These are phyloP conservation scores for Paraphysoderma sedebokerense DNA, from an alignment of 371 early-diverging fungal species.

Conservation along the genomic window DNA sequence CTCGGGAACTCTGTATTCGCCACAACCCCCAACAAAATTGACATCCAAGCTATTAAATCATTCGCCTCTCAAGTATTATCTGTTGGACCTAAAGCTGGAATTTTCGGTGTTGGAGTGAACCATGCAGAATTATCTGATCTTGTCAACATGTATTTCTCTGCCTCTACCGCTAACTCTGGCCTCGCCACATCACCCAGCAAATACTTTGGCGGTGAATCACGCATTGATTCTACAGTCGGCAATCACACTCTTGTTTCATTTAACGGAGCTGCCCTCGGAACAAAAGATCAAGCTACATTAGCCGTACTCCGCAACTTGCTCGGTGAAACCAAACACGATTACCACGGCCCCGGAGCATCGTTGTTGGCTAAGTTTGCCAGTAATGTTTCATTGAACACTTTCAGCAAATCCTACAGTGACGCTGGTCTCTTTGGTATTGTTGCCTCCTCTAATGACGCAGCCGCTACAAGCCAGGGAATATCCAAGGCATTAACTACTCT, in stretches of 20 bases:
- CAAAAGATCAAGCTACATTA: slow-evolving; percentile 49
- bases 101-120: slow-evolving; percentile 73
- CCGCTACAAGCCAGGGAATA: slow-evolving; percentile 29
- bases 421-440: slow-evolving; percentile 82
- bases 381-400: slow-evolving; percentile 35
- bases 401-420: slow-evolving; percentile 78
- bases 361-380: slow-evolving; percentile 41
- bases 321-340: slow-evolving; percentile 42
- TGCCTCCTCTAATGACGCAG: slow-evolving; percentile 31
- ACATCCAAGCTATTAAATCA: slow-evolving; percentile 41
- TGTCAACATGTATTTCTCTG: slow-evolving; percentile 34
- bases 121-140: slow-evolving; percentile 42
- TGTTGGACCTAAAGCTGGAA: slow-evolving; percentile 53
- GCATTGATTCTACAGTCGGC: slow-evolving; percentile 37
- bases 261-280: slow-evolving; percentile 42
- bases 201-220: slow-evolving; percentile 68
- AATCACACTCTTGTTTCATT: slow-evolving; percentile 65
- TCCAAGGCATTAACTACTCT: slow-evolving; percentile 52
- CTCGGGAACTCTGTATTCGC: slow-evolving; percentile 90
- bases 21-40: slow-evolving; percentile 29
- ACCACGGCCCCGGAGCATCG: slow-evolving; percentile 52
- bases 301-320: slow-evolving; percentile 64
- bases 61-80: slow-evolving; percentile 45
- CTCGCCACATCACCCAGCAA: slow-evolving; percentile 25
- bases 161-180: slow-evolving; percentile 20